Percentiles rank a stretch among this genome's conserved stretches.
Conservation (phyloP, 2,329 filamentous ascomycete genomes). For the Xylaria sp. region DNA sequence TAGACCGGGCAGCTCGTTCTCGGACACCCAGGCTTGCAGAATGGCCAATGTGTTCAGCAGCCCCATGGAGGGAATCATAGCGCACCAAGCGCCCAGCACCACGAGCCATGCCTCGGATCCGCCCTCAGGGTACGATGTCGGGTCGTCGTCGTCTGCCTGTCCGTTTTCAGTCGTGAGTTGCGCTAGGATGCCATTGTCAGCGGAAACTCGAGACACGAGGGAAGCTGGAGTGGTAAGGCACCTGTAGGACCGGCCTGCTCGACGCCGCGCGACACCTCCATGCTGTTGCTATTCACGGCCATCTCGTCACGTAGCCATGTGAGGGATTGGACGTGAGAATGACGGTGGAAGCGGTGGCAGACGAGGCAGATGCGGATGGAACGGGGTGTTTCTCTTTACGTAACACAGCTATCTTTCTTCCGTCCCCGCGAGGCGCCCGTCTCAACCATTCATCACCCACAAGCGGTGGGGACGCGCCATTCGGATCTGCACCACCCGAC, state of each 20-base stretch:
- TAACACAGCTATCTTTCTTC: neutral
- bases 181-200: neutral
- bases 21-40: slow-evolving; percentile 32
- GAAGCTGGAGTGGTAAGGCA: neutral
- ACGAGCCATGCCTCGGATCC: slow-evolving; percentile 33
- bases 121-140: slow-evolving; percentile 29
- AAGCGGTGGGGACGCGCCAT: slow-evolving; percentile 14
- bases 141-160: slow-evolving; percentile 27
- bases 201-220: neutral
- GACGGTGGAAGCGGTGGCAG: neutral
- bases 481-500: slow-evolving; percentile 23
- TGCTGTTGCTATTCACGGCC: neutral
- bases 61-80: slow-evolving; percentile 34
- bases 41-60: slow-evolving; percentile 33
- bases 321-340: neutral
- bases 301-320: neutral
- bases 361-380: neutral
- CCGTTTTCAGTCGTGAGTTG: neutral
- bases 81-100: slow-evolving; percentile 32
- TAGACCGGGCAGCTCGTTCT: slow-evolving; percentile 21
- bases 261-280: neutral
- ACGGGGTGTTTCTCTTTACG: neutral
- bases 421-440: neutral
- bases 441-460: neutral
- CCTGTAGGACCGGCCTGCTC: neutral